A percentile compares a stretch with the other conserved stretches of the same genome.
Conservation (phyloP, 495 filamentous ascomycete species). For the Neurospora sublineolata region DNA sequence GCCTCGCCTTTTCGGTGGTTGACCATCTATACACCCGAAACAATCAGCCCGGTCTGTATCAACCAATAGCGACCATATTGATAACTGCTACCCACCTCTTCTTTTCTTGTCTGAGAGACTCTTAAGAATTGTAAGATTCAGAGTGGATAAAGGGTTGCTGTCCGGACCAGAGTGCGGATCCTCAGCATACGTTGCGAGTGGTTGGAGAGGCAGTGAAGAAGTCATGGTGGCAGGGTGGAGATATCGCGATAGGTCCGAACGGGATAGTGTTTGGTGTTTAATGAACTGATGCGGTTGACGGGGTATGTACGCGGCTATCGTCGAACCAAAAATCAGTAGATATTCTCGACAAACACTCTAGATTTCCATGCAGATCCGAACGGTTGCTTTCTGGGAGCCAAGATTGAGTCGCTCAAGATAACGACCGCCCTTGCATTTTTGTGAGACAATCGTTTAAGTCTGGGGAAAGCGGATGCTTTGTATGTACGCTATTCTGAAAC, state of each 20-base stretch:
- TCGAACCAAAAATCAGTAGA: conserved; percentile 18
- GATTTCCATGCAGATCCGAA: not conserved
- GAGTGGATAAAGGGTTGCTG: conserved; percentile 40
- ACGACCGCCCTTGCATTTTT: not conserved
- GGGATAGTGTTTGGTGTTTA: not conserved
- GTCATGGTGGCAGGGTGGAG: conserved; percentile 28
- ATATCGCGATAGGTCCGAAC: not conserved
- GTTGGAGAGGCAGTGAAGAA: conserved; percentile 28
- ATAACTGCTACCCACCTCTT: conserved; percentile 37
- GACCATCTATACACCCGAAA: conserved; percentile 49
- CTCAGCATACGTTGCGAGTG: conserved; percentile 21
- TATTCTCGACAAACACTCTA: not conserved
- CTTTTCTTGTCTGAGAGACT: conserved; percentile 50
- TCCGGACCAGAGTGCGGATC: conserved; percentile 19
- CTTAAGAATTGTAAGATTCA: conserved; percentile 49
- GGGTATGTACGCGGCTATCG: conserved; percentile 29
- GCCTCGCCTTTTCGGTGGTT: conserved; percentile 77
- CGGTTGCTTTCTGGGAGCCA: not conserved
- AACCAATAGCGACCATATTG: conserved; percentile 6
- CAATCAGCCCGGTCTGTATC: conserved; percentile 3
- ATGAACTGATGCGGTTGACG: conserved; percentile 6
- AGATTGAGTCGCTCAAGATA: not conserved
- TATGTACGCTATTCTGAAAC: not conserved
- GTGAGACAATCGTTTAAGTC: not conserved
- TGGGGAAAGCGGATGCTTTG: not conserved